Evolutionary conservation across 129 eudicot genomes (phyloP).

Genomic region (Centella asiatica): DNA sequence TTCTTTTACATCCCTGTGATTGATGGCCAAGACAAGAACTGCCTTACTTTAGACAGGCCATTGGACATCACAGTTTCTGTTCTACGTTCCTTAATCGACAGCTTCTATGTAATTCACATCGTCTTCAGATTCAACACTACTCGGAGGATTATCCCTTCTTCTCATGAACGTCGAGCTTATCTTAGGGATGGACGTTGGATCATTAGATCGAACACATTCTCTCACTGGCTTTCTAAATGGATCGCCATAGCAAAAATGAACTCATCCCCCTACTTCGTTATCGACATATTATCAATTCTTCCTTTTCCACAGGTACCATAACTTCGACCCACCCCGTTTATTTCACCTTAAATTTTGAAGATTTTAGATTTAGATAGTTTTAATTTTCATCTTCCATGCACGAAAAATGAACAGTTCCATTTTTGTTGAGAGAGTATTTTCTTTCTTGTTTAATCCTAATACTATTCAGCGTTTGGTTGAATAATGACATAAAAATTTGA

Average conservation of each 20-base stretch:
- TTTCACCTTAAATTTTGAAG: no score
- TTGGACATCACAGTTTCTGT: constrained; percentile 58
- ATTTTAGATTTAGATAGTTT: no score
- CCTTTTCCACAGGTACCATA: constrained; percentile 98
- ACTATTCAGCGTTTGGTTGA: no score
- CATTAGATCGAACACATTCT: constrained; percentile 71
- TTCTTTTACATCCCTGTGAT: constrained; percentile 81
- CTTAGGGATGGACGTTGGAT: no score
- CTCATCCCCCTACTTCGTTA: constrained; percentile 47
- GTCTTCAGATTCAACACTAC: constrained; percentile 64
- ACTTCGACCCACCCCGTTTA: no score
- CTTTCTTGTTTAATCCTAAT: no score
- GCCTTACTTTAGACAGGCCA: constrained; percentile 42
- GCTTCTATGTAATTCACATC: constrained; percentile 63
- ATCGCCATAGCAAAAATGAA: constrained; percentile 57
- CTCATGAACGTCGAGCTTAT: constrained; percentile 77
- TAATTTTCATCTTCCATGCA: no score
- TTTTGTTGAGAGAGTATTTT: no score
- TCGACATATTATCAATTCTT: constrained; percentile 63
- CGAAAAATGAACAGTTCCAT: no score
- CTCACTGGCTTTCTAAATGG: constrained; percentile 45
- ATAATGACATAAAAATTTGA: no score
- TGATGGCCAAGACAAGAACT: constrained; percentile 25
- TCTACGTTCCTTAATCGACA: constrained; percentile 58
- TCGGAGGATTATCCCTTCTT: constrained; percentile 61